A percentile compares a stretch with the other conserved stretches of the same genome.
phyloP scores from a whole-genome alignment of 1,139 yeast species.

The Zygosaccharomyces sapae region DNA sequence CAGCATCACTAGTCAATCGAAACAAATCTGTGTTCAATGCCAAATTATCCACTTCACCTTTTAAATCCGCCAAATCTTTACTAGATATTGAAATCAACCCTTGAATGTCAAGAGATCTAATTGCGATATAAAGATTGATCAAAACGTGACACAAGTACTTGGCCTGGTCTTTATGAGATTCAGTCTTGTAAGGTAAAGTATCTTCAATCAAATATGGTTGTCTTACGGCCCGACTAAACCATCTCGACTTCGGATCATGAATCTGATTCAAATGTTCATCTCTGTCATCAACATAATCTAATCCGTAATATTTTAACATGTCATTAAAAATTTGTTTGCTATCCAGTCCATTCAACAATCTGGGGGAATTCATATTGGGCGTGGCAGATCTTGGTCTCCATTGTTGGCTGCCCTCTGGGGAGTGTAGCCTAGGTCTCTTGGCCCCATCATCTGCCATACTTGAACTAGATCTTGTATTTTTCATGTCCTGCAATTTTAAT shows the following conservation, averaged over 20 bases:
- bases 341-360: constrained; percentile 21
- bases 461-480: constrained; percentile 20
- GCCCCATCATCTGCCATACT: constrained; percentile 23
- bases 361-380: constrained; percentile 21
- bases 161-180: constrained; percentile 64
- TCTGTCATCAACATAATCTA: constrained; percentile 56
- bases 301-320: constrained; percentile 48
- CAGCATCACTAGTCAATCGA: constrained; percentile 27
- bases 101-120: constrained; percentile 69
- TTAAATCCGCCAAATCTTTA: constrained; percentile 47
- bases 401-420: constrained; percentile 14
- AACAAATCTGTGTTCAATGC: constrained; percentile 53
- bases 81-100: constrained; percentile 69
- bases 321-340: constrained; percentile 26
- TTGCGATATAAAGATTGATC: constrained; percentile 73
- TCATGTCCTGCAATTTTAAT: constrained; percentile 18
- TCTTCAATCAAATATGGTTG: constrained; percentile 57
- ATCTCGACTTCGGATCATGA: constrained; percentile 50
- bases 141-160: constrained; percentile 74
- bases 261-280: constrained; percentile 41
- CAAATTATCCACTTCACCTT: constrained; percentile 46
- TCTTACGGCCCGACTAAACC: constrained; percentile 50
- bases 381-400: constrained; percentile 31
- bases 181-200: constrained; percentile 75
- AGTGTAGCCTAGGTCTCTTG: constrained; percentile 18